Conservation (phyloP, 75 land plant species). For the Cunninghamia lanceolata region DNA sequence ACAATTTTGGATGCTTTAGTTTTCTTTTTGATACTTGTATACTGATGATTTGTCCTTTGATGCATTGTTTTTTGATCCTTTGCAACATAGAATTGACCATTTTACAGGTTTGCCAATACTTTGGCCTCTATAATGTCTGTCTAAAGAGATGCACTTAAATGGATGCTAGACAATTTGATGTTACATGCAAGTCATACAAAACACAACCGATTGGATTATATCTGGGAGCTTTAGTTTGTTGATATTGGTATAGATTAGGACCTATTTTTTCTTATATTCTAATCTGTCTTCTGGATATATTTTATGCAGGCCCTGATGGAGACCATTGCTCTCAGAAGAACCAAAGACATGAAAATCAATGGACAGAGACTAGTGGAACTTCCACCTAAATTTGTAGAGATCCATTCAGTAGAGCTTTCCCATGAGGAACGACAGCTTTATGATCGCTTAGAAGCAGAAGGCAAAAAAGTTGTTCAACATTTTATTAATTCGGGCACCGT, state of each 20-base stretch:
- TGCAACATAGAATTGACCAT: not conserved
- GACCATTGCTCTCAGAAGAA: constrained; percentile 81
- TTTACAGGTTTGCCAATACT: not conserved
- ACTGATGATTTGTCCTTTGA: not conserved
- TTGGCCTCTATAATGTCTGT: not conserved
- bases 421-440: constrained; percentile 78
- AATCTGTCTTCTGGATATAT: not conserved
- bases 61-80: not conserved
- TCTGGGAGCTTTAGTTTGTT: not conserved
- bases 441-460: constrained; percentile 73
- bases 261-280: not conserved
- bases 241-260: not conserved
- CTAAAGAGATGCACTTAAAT: not conserved
- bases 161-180: not conserved
- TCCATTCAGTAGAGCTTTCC: constrained; percentile 63
- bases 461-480: constrained; percentile 41
- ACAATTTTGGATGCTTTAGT: not conserved
- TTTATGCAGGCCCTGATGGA: constrained; percentile 65
- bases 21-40: not conserved
- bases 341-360: constrained; percentile 53
- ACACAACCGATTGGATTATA: not conserved
- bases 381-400: constrained; percentile 67
- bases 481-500: constrained; percentile 51
- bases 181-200: not conserved
- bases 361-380: constrained; percentile 59